Percentiles rank a stretch among this genome's conserved stretches.
These are phyloP conservation scores for Alternaria triticina DNA, from an alignment of 2,329 filamentous ascomycete species.

Conservation along the genomic window DNA sequence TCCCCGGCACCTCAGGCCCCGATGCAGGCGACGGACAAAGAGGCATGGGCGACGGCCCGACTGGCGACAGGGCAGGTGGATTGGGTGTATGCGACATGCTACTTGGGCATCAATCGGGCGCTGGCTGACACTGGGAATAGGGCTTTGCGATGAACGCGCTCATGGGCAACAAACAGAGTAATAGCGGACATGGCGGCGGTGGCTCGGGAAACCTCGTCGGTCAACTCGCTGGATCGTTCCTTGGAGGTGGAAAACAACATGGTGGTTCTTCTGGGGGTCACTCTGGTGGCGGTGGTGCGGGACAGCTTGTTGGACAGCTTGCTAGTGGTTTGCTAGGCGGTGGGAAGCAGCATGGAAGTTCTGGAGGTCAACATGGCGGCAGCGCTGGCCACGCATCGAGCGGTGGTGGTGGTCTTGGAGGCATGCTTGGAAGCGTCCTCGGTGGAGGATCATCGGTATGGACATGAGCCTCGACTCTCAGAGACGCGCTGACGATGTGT, in stretches of 20 bases:
- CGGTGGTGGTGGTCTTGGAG: constrained; percentile 27
- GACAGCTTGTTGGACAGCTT: constrained; percentile 60
- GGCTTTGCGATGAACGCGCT: constrained; percentile 67
- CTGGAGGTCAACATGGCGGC: constrained; percentile 51
- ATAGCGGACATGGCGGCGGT: constrained; percentile 40
- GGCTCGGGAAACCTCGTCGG: constrained; percentile 52
- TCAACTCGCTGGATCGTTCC: constrained; percentile 62
- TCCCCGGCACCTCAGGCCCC: constrained; percentile 43
- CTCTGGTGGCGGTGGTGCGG: constrained; percentile 41
- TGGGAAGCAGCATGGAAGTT: constrained; percentile 53
- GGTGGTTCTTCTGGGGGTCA: constrained; percentile 27
- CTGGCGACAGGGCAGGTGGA: constrained; percentile 63
- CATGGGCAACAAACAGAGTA: constrained; percentile 43
- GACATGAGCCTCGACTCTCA: neutral
- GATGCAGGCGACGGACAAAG: constrained; percentile 53
- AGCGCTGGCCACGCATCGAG: constrained; percentile 42
- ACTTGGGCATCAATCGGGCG: constrained; percentile 4
- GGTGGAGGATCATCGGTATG: constrained; percentile 45
- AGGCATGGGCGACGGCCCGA: constrained; percentile 57
- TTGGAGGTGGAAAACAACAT: constrained; percentile 43
- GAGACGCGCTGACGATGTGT: constrained; percentile 7
- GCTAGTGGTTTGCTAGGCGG: constrained; percentile 55
- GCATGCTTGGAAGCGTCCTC: constrained; percentile 43
- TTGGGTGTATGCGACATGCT: constrained; percentile 62
- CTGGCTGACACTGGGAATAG: constrained; percentile 50